phyloP scores from a whole-genome alignment of 805 yeast species.

The Saccharomycopsis microspora region DNA sequence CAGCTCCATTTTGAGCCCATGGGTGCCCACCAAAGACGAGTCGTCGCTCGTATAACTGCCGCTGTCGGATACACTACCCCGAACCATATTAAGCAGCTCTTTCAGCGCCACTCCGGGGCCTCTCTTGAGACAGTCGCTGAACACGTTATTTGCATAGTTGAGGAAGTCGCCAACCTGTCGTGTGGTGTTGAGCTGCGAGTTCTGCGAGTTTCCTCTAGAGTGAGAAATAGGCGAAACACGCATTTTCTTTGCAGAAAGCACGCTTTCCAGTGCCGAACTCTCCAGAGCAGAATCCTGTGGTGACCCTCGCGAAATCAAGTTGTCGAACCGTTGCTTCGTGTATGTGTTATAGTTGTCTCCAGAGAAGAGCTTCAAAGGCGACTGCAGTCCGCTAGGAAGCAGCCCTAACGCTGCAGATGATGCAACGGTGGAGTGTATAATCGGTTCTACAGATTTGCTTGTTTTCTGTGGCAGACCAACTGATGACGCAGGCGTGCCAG shows the following conservation, averaged over 20 bases:
- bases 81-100: neutral
- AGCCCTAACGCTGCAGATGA: constrained; percentile 2
- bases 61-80: neutral
- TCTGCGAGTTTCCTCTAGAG: constrained; percentile 4
- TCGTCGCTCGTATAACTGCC: constrained; percentile 12
- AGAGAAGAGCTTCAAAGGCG: constrained; percentile 16
- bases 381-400: constrained; percentile 10
- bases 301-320: constrained; percentile 6
- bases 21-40: neutral
- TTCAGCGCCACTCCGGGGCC: constrained; percentile 12
- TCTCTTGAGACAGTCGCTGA: constrained; percentile 6
- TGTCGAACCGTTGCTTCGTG: constrained; percentile 12
- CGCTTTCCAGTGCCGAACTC: neutral
- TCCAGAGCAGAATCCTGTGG: neutral
- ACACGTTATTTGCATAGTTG: constrained; percentile 12
- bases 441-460: neutral
- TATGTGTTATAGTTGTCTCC: constrained; percentile 15
- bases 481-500: constrained; percentile 6
- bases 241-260: neutral
- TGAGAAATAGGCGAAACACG: neutral
- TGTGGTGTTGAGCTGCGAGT: neutral
- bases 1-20: neutral
- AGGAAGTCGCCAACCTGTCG: constrained; percentile 4
- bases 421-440: constrained; percentile 7
- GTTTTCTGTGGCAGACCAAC: neutral